A percentile compares a stretch with the other conserved stretches of the same genome.
Evolutionary conservation across 305 asterid genomes (phyloP).

Genomic region (Coffea humblotiana): DNA sequence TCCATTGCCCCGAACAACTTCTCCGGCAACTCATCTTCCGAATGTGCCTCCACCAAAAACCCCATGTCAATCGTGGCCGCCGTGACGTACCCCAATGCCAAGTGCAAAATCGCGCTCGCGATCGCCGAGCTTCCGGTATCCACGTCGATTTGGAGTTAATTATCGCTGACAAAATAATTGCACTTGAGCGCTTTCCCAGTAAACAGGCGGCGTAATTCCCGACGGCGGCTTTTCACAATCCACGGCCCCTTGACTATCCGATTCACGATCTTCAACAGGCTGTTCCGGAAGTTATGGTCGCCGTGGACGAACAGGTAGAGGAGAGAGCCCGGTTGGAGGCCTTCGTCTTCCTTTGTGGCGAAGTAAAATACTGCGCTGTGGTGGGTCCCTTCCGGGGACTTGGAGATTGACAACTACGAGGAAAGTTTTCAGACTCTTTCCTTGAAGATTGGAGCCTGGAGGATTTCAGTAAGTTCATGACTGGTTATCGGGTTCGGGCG

Average conservation of each 20-base stretch:
- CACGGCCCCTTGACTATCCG: slow-evolving; percentile 88
- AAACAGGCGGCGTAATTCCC: slow-evolving; percentile 89
- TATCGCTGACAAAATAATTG: slow-evolving; percentile 58
- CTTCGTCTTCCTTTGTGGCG: slow-evolving; percentile 47
- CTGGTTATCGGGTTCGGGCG: slow-evolving; percentile 67
- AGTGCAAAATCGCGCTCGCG: slow-evolving; percentile 73
- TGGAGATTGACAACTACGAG: slow-evolving; percentile 75
- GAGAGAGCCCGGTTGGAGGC: slow-evolving; percentile 47
- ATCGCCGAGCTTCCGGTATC: slow-evolving; percentile 88
- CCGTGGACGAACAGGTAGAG: slow-evolving; percentile 72
- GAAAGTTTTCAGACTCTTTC: slow-evolving; percentile 46
- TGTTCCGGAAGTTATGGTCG: slow-evolving; percentile 61
- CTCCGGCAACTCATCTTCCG: slow-evolving; percentile 87
- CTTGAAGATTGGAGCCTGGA: slow-evolving; percentile 21
- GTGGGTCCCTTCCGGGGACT: slow-evolving; percentile 83
- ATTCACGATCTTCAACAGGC: slow-evolving; percentile 81
- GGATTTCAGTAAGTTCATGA: slow-evolving; percentile 53
- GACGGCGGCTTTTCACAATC: slow-evolving; percentile 80
- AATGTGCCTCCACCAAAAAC: slow-evolving; percentile 71
- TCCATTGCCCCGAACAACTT: slow-evolving; percentile 89
- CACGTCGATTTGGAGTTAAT: slow-evolving; percentile 80
- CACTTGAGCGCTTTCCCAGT: slow-evolving; percentile 79
- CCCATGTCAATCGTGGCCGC: slow-evolving; percentile 93
- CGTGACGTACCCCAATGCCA: slow-evolving; percentile 81
- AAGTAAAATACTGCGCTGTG: slow-evolving; percentile 87